A percentile compares a stretch with the other conserved stretches of the same genome.
Conservation (phyloP, 1,284 basidiomycete genomes). For the Sporisorium scitamineum region DNA sequence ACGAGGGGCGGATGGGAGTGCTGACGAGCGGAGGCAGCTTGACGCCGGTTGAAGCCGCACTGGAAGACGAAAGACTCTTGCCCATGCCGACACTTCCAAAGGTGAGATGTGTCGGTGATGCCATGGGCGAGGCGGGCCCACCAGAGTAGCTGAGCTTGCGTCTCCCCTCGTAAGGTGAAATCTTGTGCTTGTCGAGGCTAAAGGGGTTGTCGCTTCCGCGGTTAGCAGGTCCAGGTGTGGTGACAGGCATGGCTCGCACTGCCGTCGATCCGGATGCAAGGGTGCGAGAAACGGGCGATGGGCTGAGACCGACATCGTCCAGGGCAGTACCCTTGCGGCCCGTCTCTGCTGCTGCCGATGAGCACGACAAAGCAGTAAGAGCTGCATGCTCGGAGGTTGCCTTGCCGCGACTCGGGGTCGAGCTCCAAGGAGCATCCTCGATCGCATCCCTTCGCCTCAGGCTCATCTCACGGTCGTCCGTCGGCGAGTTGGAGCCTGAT, state of each 20-base stretch:
- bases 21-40: conserved; percentile 45
- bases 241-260: conserved; percentile 27
- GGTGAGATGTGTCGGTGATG: conserved; percentile 34
- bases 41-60: conserved; percentile 21
- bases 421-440: conserved; percentile 38
- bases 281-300: conserved; percentile 36
- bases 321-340: conserved; percentile 7
- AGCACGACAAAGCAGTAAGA: conserved; percentile 42
- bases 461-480: conserved; percentile 41
- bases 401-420: conserved; percentile 36
- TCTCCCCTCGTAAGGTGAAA: conserved; percentile 49
- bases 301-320: conserved; percentile 32
- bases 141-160: conserved; percentile 47
- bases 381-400: conserved; percentile 36
- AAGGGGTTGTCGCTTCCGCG: conserved; percentile 54
- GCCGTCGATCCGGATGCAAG: conserved; percentile 25
- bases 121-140: conserved; percentile 27
- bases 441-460: conserved; percentile 23
- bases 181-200: conserved; percentile 62
- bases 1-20: conserved; percentile 40
- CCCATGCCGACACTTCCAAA: conserved; percentile 19
- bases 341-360: conserved; percentile 16
- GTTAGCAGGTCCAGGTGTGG: conserved; percentile 30
- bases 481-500: conserved; percentile 45
- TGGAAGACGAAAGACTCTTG: conserved; percentile 21